A percentile compares a stretch with the other conserved stretches of the same genome.
These are phyloP conservation scores for Suillus decipiens DNA, from an alignment of 768 basidiomycete species.

Conservation along the genomic window DNA sequence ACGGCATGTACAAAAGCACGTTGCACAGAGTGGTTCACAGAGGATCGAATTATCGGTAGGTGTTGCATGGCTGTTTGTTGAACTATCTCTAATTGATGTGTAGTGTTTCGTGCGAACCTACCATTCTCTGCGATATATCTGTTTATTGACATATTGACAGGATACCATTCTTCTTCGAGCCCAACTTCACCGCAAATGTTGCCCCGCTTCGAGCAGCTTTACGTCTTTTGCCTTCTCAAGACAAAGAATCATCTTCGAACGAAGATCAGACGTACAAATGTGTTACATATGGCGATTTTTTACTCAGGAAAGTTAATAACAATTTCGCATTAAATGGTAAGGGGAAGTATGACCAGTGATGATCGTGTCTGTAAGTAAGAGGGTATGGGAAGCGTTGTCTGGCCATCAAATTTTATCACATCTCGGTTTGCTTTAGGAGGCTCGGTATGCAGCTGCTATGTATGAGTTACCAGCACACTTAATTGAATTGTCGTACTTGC, in stretches of 20 bases:
- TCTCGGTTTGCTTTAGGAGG: not conserved
- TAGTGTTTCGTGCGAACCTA: conserved; percentile 69
- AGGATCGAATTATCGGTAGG: conserved; percentile 63
- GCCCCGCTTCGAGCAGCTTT: conserved; percentile 63
- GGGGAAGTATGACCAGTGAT: conserved; percentile 33
- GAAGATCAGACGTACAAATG: conserved; percentile 41
- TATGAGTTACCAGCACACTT: not conserved
- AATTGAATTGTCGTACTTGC: not conserved
- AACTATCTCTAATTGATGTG: conserved; percentile 14
- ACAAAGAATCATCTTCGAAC: conserved; percentile 18
- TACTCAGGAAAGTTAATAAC: conserved; percentile 66
- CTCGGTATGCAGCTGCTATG: not conserved
- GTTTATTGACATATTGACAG: conserved; percentile 38
- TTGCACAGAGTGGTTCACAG: conserved; percentile 87
- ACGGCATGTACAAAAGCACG: conserved; percentile 84
- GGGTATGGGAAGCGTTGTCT: not conserved
- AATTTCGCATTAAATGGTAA: conserved; percentile 60
- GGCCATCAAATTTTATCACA: not conserved
- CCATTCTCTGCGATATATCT: not conserved
- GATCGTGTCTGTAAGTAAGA: not conserved
- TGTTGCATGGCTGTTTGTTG: not conserved
- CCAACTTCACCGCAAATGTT: conserved; percentile 75
- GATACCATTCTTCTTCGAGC: conserved; percentile 94
- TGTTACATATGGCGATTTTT: conserved; percentile 78
- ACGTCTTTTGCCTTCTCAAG: conserved; percentile 33